Base-by-base conservation (phyloP, 2,329 filamentous ascomycete genomes). In the Colletotrichum lupini region DNA sequence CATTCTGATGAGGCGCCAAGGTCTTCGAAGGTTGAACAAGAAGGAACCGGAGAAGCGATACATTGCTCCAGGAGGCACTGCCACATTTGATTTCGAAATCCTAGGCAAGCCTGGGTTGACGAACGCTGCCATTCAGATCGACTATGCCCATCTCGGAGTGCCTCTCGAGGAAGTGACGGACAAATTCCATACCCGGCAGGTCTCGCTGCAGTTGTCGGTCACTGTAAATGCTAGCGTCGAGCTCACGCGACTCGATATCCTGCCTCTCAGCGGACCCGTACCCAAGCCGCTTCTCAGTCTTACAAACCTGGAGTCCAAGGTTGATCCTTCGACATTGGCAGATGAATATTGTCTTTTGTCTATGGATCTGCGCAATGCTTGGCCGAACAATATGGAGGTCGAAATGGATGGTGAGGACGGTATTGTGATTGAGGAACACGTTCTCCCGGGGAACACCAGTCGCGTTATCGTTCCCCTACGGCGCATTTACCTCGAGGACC, bases 141-240 rank as follows among this genome's bases (percentile, higher is more conserved):
- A 98, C 82, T 98, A 98, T 80, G 94, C 94, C 3, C 88, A 93
- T 79, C 87, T 98, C n/a, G 94, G 94, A 1, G 88, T 91, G 37
- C 86, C 91, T 5, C 87, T 87, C n/a, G 88, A 90, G 14, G 91
- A 95, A 69, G 84, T 95, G 2, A 87, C 89, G 28, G 91, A 93
- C 46, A 88, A 90, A 42, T 97, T 98, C 79, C 94, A 95, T 79
- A 98, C 95, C 0, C 90, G 95, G 52, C 94, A 97, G 79, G 88
- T 97, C 19, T 92, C 92, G 22, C 86, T 97, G 32, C 93, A 95
- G 16, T 85, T 98, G 70, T 94, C 93, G 0, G 90, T 98, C 19
- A 98, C 96, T 5, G 96, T 98, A 60, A 98, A 98, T 79, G 94
- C 95, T 4, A 97, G 95, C 78, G 88, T 98, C 30, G 95, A 98